Conservation (phyloP, 2,329 filamentous ascomycete genomes). For the Trichocomaceae sp. region DNA sequence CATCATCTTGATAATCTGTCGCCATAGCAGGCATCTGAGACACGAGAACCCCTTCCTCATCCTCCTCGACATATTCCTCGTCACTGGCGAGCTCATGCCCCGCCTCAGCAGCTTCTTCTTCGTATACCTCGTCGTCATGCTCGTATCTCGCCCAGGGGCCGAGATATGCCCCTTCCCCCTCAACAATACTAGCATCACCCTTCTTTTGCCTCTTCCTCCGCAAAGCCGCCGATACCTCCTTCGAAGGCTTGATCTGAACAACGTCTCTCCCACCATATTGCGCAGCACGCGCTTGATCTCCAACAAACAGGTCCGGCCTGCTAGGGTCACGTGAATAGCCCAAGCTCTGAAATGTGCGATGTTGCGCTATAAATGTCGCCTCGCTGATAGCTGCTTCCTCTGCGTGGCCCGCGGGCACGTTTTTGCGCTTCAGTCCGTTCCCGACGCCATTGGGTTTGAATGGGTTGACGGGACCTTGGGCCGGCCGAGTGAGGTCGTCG, state of each 20-base stretch:
- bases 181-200: constrained; percentile 74
- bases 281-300: constrained; percentile 43
- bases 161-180: constrained; percentile 81
- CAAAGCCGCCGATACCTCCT: constrained; percentile 63
- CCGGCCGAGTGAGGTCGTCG: constrained; percentile 61
- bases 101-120: constrained; percentile 60
- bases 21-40: constrained; percentile 44
- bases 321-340: constrained; percentile 48
- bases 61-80: constrained; percentile 73
- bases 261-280: constrained; percentile 46
- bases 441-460: constrained; percentile 56
- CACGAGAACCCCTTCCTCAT: constrained; percentile 57
- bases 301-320: constrained; percentile 37
- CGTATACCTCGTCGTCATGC: constrained; percentile 62
- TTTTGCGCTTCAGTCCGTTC: constrained; percentile 64
- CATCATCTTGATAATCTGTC: constrained; percentile 45
- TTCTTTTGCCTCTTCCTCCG: constrained; percentile 75
- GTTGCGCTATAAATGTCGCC: constrained; percentile 78
- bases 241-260: constrained; percentile 53
- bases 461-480: constrained; percentile 65
- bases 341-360: constrained; percentile 69
- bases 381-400: constrained; percentile 87
- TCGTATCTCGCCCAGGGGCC: constrained; percentile 91
- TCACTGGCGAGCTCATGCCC: constrained; percentile 69
- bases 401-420: constrained; percentile 76